phyloP scores from a whole-genome alignment of 1,284 basidiomycete species.

The Marasmius sp. region DNA sequence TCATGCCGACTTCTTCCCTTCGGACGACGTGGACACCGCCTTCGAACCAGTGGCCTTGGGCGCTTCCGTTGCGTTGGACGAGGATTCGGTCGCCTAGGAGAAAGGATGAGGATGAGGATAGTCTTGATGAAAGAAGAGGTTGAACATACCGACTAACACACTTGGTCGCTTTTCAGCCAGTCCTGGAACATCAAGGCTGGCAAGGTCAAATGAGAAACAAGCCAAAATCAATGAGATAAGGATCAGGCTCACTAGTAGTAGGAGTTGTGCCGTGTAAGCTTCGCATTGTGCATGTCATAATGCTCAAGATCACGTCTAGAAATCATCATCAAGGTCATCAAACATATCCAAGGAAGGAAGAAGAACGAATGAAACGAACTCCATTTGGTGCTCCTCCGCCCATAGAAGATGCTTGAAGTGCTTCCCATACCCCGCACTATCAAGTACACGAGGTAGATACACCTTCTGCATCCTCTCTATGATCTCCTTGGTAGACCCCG shows the following conservation, averaged over 20 bases:
- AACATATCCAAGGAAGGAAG: neutral
- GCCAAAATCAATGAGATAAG: conserved; percentile 6
- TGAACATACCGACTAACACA: conserved; percentile 52
- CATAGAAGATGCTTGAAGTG: conserved; percentile 55
- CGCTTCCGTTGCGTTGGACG: conserved; percentile 39
- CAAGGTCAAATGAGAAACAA: neutral
- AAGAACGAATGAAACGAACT: conserved; percentile 34
- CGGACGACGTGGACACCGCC: conserved; percentile 58
- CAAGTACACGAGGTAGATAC: conserved; percentile 40
- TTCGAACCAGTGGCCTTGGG: conserved; percentile 48
- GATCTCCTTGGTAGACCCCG: conserved; percentile 22
- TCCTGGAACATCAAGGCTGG: conserved; percentile 56
- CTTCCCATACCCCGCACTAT: conserved; percentile 40
- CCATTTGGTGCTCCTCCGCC: conserved; percentile 58
- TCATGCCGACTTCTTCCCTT: conserved; percentile 49
- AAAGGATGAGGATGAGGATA: neutral
- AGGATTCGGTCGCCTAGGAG: conserved; percentile 52
- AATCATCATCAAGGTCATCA: neutral
- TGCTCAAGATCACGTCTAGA: conserved; percentile 52
- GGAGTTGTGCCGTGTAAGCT: neutral
- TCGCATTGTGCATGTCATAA: conserved; percentile 50
- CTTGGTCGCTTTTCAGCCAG: conserved; percentile 67
- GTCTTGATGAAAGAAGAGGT: neutral
- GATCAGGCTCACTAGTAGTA: conserved; percentile 44
- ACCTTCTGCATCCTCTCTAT: conserved; percentile 24